Evolutionary conservation across 1,284 basidiomycete genomes (phyloP).

Genomic region (Cutaneotrichosporon cutaneum): DNA sequence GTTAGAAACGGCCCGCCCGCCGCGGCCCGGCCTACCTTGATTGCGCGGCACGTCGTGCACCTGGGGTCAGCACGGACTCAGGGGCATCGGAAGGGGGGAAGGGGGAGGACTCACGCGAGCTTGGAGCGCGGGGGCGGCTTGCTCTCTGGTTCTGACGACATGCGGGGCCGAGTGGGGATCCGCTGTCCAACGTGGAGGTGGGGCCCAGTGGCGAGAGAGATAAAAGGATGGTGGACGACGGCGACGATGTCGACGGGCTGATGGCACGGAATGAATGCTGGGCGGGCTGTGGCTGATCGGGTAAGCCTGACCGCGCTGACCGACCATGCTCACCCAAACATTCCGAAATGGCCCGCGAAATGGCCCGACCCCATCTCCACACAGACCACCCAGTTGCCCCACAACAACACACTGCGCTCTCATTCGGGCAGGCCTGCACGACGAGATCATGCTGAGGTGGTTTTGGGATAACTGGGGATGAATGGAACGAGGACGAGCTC

Average conservation of each 20-base stretch:
- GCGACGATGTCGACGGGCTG: not conserved
- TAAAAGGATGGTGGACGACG: not conserved
- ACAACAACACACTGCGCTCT: too few relatives aligned
- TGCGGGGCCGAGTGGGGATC: not conserved
- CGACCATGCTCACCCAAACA: too few relatives aligned
- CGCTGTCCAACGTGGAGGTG: not conserved
- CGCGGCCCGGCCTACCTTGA: slow-evolving; percentile 23
- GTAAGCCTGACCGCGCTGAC: too few relatives aligned
- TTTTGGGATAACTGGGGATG: too few relatives aligned
- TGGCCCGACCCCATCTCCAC: not conserved
- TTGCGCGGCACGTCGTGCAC: slow-evolving; percentile 34
- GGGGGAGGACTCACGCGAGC: slow-evolving; percentile 18
- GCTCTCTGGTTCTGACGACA: slow-evolving; percentile 8
- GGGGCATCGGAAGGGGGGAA: not conserved
- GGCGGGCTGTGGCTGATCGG: too few relatives aligned
- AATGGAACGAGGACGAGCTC: too few relatives aligned
- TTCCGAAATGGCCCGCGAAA: slow-evolving; percentile 5
- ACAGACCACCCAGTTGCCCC: too few relatives aligned
- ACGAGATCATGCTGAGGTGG: too few relatives aligned
- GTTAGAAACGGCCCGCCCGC: slow-evolving; percentile 9
- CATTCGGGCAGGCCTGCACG: too few relatives aligned
- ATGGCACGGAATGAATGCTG: not conserved
- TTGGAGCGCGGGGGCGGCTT: slow-evolving; percentile 20
- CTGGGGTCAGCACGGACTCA: slow-evolving; percentile 11
- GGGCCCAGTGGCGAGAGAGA: not conserved